Evolutionary conservation across 352 stramenopile species (phyloP).

Genomic region (Saprolegnia parasitica): DNA sequence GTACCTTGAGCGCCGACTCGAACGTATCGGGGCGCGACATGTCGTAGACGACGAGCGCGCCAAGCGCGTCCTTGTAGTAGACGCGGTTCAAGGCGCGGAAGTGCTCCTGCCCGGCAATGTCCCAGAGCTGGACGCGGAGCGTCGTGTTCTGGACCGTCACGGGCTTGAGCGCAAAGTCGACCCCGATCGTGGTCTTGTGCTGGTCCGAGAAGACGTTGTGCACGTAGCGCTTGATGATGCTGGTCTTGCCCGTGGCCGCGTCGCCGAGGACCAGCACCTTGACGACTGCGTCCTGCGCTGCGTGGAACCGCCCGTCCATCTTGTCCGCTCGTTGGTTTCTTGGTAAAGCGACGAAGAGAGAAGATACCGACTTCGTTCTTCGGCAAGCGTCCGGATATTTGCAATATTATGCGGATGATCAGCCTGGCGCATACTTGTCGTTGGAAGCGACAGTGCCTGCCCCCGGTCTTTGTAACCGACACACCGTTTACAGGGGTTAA

Average conservation of each 20-base stretch:
- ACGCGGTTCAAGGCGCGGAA: constrained; percentile 91
- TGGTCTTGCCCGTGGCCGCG: constrained; percentile 88
- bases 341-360: neutral
- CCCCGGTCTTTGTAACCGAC: neutral
- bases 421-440: neutral
- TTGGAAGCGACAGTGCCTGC: neutral
- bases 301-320: constrained; percentile 68
- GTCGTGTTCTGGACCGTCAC: constrained; percentile 82
- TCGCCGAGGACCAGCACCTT: constrained; percentile 90
- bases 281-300: constrained; percentile 84
- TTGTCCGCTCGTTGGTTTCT: constrained; percentile 33
- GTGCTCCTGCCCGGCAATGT: constrained; percentile 92
- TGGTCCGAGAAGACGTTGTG: constrained; percentile 90
- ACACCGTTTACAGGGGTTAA: neutral
- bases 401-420: neutral
- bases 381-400: constrained; percentile 3
- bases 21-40: constrained; percentile 89
- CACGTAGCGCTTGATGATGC: constrained; percentile 89
- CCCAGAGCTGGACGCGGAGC: constrained; percentile 91
- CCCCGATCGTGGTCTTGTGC: constrained; percentile 89
- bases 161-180: constrained; percentile 91
- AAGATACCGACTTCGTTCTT: constrained; percentile 11
- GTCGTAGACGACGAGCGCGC: constrained; percentile 90
- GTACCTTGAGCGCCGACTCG: constrained; percentile 81
- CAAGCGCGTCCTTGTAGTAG: constrained; percentile 92